phyloP scores from a whole-genome alignment of 208 protist genomes.

The Leishmania braziliensis region DNA sequence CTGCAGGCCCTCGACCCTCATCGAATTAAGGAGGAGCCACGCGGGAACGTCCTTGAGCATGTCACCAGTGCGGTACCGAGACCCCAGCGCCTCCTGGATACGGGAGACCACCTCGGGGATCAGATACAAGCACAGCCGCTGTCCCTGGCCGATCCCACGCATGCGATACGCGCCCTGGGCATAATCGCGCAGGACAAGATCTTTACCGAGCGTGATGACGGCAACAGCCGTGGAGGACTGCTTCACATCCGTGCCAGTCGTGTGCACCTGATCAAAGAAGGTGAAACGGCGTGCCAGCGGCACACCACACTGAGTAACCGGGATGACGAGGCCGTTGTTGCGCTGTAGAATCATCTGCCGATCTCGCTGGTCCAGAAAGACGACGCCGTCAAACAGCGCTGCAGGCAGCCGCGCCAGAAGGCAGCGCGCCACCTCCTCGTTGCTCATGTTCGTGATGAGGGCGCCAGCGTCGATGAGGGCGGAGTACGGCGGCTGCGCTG shows the following conservation, averaged over 20 bases:
- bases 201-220: slow-evolving; percentile 95
- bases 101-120: slow-evolving; percentile 91
- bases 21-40: slow-evolving; percentile 91
- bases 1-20: slow-evolving; percentile 82
- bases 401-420: slow-evolving; percentile 75
- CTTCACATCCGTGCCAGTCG: slow-evolving; percentile 96
- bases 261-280: slow-evolving; percentile 96
- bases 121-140: slow-evolving; percentile 92
- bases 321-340: slow-evolving; percentile 74
- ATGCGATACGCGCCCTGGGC: slow-evolving; percentile 93
- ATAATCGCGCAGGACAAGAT: slow-evolving; percentile 96
- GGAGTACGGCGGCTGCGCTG: slow-evolving; percentile 74
- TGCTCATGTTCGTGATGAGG: slow-evolving; percentile 96
- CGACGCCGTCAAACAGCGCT: slow-evolving; percentile 91
- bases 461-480: slow-evolving; percentile 96
- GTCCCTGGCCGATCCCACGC: slow-evolving; percentile 93
- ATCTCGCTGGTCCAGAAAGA: slow-evolving; percentile 93
- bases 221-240: slow-evolving; percentile 90
- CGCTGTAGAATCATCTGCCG: slow-evolving; percentile 94
- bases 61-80: slow-evolving; percentile 46
- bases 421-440: slow-evolving; percentile 90
- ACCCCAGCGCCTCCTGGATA: slow-evolving; percentile 61
- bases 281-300: slow-evolving; percentile 88
- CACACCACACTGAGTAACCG: slow-evolving; percentile 93
- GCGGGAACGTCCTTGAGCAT: slow-evolving; percentile 81